Percentiles rank a stretch among this genome's conserved stretches.
Conservation (phyloP, 768 basidiomycete species). For the Boletellus ananiceps region DNA sequence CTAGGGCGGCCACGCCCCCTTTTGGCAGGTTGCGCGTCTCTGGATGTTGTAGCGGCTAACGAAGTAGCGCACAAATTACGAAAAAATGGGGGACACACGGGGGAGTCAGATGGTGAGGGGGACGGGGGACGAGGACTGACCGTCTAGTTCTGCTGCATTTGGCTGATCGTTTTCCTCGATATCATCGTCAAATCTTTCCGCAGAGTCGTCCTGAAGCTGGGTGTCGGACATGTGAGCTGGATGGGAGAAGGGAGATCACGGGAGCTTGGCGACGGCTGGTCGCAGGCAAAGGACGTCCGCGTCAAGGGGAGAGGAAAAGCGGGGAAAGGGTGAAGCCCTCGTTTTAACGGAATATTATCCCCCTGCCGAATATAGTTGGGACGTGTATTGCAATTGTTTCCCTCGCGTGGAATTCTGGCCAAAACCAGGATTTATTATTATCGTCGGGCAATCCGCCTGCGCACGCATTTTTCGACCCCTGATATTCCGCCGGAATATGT, state of each 20-base stretch:
- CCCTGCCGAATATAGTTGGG: conserved; percentile 68
- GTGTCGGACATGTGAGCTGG: conserved; percentile 56
- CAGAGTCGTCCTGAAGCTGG: conserved; percentile 49
- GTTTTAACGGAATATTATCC: conserved; percentile 72
- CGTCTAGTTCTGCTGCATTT: conserved; percentile 29
- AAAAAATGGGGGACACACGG: conserved; percentile 16
- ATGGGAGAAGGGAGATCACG: conserved; percentile 21
- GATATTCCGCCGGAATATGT: conserved; percentile 53
- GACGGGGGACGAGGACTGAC: conserved; percentile 19
- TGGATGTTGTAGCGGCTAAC: conserved; percentile 39
- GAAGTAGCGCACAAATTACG: conserved; percentile 17
- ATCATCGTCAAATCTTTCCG: conserved; percentile 58
- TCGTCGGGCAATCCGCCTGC: conserved; percentile 47
- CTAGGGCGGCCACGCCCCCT: conserved; percentile 86
- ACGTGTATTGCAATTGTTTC: conserved; percentile 59
- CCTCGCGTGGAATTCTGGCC: conserved; percentile 58
- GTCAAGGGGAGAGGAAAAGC: conserved; percentile 48
- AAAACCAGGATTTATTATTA: conserved; percentile 59
- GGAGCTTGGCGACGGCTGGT: conserved; percentile 20
- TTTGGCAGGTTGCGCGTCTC: conserved; percentile 44
- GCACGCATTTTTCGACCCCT: conserved; percentile 49
- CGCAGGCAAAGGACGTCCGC: conserved; percentile 26
- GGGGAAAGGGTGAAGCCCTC: conserved; percentile 61
- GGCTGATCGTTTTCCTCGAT: conserved; percentile 48
- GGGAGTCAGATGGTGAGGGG: conserved; percentile 11